phyloP scores from a whole-genome alignment of 2,329 filamentous ascomycete species.

The Dactylonectria macrodidyma region DNA sequence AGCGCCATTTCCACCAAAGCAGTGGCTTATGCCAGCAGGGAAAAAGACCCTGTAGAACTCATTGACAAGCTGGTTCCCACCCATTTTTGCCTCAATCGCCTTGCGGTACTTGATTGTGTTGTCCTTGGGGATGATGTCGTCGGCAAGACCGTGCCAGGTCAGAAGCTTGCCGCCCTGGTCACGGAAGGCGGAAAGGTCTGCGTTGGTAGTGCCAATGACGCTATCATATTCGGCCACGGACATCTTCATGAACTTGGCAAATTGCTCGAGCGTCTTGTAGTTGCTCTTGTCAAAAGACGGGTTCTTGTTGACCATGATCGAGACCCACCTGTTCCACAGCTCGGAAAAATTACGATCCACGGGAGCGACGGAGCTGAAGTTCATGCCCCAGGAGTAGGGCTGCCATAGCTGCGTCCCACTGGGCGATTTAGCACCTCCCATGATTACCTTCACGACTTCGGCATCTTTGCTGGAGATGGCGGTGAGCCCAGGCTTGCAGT shows the following conservation, averaged over 20 bases:
- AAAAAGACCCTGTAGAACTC: conserved; percentile 15
- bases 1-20: conserved; percentile 9
- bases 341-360: background rate
- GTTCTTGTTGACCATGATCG: too few species aligned
- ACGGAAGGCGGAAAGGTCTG: conserved; percentile 12
- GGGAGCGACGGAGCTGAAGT: conserved; percentile 3
- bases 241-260: too few species aligned
- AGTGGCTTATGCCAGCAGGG: conserved; percentile 5
- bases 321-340: too few species aligned
- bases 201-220: background rate
- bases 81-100: conserved; percentile 1
- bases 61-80: background rate
- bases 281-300: too few species aligned
- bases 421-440: background rate
- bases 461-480: conserved; percentile 1
- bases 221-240: too few species aligned
- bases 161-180: conserved; percentile 10
- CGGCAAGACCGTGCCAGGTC: conserved; percentile 19
- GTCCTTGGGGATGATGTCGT: conserved; percentile 9
- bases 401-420: too few species aligned
- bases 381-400: too few species aligned
- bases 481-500: background rate
- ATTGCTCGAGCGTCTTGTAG: too few species aligned
- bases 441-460: conserved; percentile 4
- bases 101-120: conserved; percentile 2